Evolutionary conservation across 805 yeast species (phyloP).

Genomic region (Starmerella stellata): DNA sequence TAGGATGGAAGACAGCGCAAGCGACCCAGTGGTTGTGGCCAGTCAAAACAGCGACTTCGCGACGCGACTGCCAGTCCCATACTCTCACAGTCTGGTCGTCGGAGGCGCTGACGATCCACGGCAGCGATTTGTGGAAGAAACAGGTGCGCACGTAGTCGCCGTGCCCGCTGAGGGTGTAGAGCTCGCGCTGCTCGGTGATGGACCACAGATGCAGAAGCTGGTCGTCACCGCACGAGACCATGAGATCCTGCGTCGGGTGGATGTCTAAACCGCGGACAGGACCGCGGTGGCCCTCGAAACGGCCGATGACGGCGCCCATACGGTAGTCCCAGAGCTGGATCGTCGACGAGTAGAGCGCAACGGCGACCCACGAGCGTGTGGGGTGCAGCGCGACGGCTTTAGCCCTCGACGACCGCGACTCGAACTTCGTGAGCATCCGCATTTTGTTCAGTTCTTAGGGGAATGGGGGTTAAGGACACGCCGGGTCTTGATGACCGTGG

Average conservation of each 20-base stretch:
- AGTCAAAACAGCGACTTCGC: conserved; percentile 88
- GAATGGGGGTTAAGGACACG: background rate
- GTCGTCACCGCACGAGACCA: conserved; percentile 96
- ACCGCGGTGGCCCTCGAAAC: conserved; percentile 96
- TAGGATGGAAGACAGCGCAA: conserved; percentile 95
- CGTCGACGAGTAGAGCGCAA: conserved; percentile 91
- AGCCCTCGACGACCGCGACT: conserved; percentile 93
- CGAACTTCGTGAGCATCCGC: conserved; percentile 39
- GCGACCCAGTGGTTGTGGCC: conserved; percentile 97
- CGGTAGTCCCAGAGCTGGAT: conserved; percentile 98
- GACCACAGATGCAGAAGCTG: conserved; percentile 94
- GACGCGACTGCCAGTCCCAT: conserved; percentile 99
- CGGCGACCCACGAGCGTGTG: conserved; percentile 85
- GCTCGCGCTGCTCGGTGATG: conserved; percentile 60
- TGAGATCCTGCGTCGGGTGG: conserved; percentile 95
- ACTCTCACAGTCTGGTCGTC: conserved; percentile 97
- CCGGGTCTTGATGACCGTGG: background rate
- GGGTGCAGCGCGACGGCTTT: conserved; percentile 97
- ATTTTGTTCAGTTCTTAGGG: conserved; percentile 1
- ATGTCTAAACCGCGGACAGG: conserved; percentile 91
- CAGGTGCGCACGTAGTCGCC: conserved; percentile 90
- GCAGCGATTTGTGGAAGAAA: conserved; percentile 84
- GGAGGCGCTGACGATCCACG: conserved; percentile 90
- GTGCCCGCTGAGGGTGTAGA: conserved; percentile 84
- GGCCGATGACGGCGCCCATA: conserved; percentile 92